Conservation (phyloP, 164 flowering plant species). For the Sedum album region DNA sequence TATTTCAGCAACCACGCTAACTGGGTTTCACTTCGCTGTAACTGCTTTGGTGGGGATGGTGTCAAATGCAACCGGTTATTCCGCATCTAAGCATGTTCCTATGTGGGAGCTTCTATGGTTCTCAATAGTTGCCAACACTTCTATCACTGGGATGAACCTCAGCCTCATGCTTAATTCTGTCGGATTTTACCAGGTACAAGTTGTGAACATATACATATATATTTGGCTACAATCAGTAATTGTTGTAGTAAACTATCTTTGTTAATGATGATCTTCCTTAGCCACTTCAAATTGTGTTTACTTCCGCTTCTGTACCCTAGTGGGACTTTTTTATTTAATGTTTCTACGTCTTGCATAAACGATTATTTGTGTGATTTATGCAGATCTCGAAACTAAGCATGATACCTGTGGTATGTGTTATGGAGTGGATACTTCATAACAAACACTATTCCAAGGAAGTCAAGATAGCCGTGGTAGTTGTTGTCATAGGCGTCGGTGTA, state of each 20-base stretch:
- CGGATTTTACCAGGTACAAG: neutral
- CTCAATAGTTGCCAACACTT: neutral
- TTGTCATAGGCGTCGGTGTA: neutral
- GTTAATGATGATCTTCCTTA: too few species aligned
- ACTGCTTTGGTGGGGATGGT: neutral
- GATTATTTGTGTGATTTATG: neutral
- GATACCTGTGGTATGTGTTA: neutral
- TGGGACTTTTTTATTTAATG: too few species aligned
- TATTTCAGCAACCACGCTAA: neutral
- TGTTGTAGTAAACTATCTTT: neutral
- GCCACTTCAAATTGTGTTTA: neutral
- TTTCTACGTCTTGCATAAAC: too few species aligned
- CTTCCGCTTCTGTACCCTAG: neutral
- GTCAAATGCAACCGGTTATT: neutral
- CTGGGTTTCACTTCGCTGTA: slow-evolving; percentile 2
- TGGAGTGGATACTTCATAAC: neutral
- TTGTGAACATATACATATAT: too few species aligned
- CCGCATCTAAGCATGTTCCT: neutral
- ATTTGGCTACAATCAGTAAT: neutral
- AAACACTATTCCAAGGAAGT: neutral
- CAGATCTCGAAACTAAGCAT: neutral
- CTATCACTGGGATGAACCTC: neutral
- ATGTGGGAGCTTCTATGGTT: neutral
- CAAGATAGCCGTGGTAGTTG: neutral
- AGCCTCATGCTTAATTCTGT: neutral